Evolutionary conservation across 768 basidiomycete genomes (phyloP), one percentile per base, ranked within the genome.

Genomic region (Lentinula sp.): DNA sequence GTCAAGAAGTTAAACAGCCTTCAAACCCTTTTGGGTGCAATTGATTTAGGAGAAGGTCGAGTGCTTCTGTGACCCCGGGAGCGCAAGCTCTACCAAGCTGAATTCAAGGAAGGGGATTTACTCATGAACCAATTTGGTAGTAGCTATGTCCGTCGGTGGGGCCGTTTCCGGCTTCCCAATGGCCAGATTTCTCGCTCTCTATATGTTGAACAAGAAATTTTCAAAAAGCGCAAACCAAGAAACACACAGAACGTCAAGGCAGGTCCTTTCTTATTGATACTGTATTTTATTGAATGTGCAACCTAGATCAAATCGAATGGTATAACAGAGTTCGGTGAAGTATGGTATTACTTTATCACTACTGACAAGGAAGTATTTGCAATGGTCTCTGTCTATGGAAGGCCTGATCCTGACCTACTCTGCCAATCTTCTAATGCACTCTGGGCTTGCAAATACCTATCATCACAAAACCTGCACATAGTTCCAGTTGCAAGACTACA

Each of bases 161-260:
- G 65, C 0, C 65, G 64, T 1, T 23, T 68, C 0, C 57, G 55
- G 8, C 63, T 70, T 12, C 67, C 67, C 0, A 70, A 65, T 49
- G 68, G 70, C 3, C 68, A 69, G 36, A 64, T 68, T 20, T 65
- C 64, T 0, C 61, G 64, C 0, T 67, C 64, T 13, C 15, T 2
- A 1, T 70, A 62, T 62, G 64, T 64, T 43, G 66, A 70, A 59
- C 23, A 35, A n/a, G 57, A 42, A 2, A 61, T 61, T 0, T 57
- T 66, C 37, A 15, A 51, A 3, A n/a, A 46, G 20, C 10, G 41
- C 16, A 16, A 62, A 7, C 16, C 54, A 3, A 54, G 66, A 6
- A 65, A 55, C 8, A 57, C 70, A 1, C 61, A 68, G 5, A 67
- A 66, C 49, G 66, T 68, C 23, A 66, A 67, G 66, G 66, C 68